Evolutionary conservation across 2,329 filamentous ascomycete species (phyloP).

Genomic region (Phaeosphaeria sp.): DNA sequence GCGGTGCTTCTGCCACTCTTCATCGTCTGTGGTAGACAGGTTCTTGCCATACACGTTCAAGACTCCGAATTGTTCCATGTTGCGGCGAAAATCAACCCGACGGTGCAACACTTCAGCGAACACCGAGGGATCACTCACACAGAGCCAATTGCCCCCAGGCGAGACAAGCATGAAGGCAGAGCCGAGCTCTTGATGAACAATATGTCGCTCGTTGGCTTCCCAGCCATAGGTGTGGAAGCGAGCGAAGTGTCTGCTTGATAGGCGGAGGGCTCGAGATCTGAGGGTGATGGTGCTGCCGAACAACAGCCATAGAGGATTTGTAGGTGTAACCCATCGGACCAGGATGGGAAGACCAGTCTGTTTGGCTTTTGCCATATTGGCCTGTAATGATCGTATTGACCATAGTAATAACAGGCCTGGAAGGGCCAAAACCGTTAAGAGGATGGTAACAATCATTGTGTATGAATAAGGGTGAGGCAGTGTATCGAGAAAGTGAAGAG

Average conservation of each 20-base stretch:
- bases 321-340: slow-evolving; percentile 15
- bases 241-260: background rate
- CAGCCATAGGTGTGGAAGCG: slow-evolving; percentile 14
- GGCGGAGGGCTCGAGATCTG: background rate
- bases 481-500: no score
- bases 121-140: slow-evolving; percentile 11
- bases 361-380: slow-evolving; percentile 12
- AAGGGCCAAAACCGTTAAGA: no score
- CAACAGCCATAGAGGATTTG: slow-evolving; percentile 19
- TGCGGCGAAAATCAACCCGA: slow-evolving; percentile 17
- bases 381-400: slow-evolving; percentile 7
- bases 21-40: slow-evolving; percentile 25
- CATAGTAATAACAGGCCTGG: slow-evolving; percentile 5
- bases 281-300: slow-evolving; percentile 12
- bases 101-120: slow-evolving; percentile 13
- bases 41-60: slow-evolving; percentile 31
- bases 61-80: slow-evolving; percentile 23
- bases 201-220: slow-evolving; percentile 9
- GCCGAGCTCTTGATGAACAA: slow-evolving; percentile 1
- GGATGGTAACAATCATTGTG: no score
- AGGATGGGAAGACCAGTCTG: slow-evolving; percentile 20
- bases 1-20: slow-evolving; percentile 35
- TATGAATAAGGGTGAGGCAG: no score
- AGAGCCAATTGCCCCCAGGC: slow-evolving; percentile 9
- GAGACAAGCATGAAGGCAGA: slow-evolving; percentile 10